These are phyloP conservation scores for Yamadazyma conglobata DNA, from an alignment of 1,139 yeast species.

Conservation along the genomic window DNA sequence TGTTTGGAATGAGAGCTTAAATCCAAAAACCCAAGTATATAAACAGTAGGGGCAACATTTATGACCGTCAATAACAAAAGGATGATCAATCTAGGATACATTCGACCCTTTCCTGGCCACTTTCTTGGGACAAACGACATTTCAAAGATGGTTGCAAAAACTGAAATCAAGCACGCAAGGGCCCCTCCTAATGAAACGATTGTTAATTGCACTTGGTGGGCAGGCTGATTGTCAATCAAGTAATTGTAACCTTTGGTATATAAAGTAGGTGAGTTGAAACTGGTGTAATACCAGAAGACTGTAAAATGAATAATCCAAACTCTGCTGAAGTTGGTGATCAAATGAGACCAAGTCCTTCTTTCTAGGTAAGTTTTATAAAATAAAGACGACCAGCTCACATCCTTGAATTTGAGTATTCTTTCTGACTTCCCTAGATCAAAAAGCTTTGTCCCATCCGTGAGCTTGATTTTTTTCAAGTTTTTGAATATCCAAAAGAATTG, in stretches of 20 bases:
- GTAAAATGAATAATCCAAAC: constrained; percentile 81
- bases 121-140: constrained; percentile 61
- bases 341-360: constrained; percentile 73
- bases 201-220: constrained; percentile 57
- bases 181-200: constrained; percentile 72
- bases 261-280: constrained; percentile 72
- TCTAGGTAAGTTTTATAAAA: constrained; percentile 75
- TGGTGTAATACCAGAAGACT: constrained; percentile 78
- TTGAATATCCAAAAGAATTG: constrained; percentile 79
- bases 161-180: constrained; percentile 60
- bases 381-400: constrained; percentile 58
- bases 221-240: constrained; percentile 59
- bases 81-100: constrained; percentile 42
- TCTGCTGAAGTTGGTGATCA: constrained; percentile 71
- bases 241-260: constrained; percentile 64
- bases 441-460: constrained; percentile 41
- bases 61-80: constrained; percentile 41
- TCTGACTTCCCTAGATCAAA: constrained; percentile 40
- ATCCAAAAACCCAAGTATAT: constrained; percentile 53
- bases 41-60: constrained; percentile 61
- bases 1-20: constrained; percentile 44
- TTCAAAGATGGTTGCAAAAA: constrained; percentile 63
- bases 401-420: constrained; percentile 46
- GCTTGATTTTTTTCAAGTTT: constrained; percentile 50
- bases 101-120: constrained; percentile 63